Evolutionary conservation across 2,329 filamentous ascomycete species (phyloP).

Genomic region (Fusarium citri): DNA sequence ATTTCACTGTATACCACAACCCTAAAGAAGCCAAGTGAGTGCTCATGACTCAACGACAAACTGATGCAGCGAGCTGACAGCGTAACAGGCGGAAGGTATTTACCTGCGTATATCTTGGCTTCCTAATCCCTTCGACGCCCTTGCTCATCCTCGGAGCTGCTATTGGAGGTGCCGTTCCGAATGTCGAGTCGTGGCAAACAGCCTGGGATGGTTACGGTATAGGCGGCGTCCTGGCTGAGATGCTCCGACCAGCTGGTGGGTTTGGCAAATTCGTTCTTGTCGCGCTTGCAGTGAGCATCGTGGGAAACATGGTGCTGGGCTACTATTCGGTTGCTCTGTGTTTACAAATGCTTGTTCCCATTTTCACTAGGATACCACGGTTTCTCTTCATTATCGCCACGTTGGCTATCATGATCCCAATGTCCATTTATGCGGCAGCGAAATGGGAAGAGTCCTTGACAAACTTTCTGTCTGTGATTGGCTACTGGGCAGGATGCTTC

Average conservation of each 20-base stretch:
- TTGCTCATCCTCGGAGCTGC: constrained; percentile 55
- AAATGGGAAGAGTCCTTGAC: constrained; percentile 57
- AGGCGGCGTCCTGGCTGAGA: constrained; percentile 49
- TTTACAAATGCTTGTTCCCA: constrained; percentile 57
- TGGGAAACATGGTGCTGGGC: constrained; percentile 55
- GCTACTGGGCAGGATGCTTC: constrained; percentile 61
- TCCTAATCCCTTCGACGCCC: constrained; percentile 53
- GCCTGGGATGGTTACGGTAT: constrained; percentile 48
- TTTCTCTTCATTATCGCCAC: constrained; percentile 56
- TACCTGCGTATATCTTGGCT: constrained; percentile 60
- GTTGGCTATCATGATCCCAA: constrained; percentile 57
- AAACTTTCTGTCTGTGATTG: constrained; percentile 59
- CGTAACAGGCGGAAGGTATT: constrained; percentile 38
- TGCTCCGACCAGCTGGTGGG: constrained; percentile 48
- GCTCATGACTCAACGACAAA: neutral
- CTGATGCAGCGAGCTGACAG: constrained; percentile 52
- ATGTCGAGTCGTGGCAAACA: constrained; percentile 47
- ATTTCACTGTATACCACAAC: constrained; percentile 67
- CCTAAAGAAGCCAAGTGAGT: constrained; percentile 40
- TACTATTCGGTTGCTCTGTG: constrained; percentile 55
- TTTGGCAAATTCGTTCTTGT: constrained; percentile 54
- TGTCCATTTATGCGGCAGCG: constrained; percentile 55
- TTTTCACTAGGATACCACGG: constrained; percentile 55
- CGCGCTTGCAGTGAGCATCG: constrained; percentile 48
- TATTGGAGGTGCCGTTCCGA: constrained; percentile 52